Percentiles rank a stretch among this genome's conserved stretches.
Conservation (phyloP, 495 filamentous ascomycete genomes). For the Lophium mytilinum region DNA sequence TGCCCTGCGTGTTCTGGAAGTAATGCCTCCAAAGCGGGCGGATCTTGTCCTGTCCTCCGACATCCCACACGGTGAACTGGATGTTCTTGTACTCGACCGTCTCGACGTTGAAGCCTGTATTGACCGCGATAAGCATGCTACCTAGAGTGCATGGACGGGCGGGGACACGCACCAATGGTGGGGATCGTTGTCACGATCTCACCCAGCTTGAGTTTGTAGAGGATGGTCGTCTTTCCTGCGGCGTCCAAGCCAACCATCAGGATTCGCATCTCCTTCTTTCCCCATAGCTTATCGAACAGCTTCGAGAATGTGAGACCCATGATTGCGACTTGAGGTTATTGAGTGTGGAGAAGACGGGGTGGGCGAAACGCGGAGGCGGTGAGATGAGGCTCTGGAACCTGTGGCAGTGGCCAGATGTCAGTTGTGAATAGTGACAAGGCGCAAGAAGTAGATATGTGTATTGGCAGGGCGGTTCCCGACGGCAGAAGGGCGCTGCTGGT, state of each 20-base stretch:
- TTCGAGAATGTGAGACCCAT: slow-evolving; percentile 95
- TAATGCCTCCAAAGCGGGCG: slow-evolving; percentile 99
- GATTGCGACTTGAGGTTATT: slow-evolving; percentile 41
- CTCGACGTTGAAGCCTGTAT: slow-evolving; percentile 96
- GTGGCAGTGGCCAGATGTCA: slow-evolving; percentile 6
- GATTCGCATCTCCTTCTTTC: slow-evolving; percentile 99
- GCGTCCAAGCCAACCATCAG: slow-evolving; percentile 99
- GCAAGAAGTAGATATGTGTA: not conserved
- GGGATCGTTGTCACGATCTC: slow-evolving; percentile 99
- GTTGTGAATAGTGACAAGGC: not conserved
- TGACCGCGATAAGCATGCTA: slow-evolving; percentile 5
- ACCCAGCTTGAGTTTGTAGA: slow-evolving; percentile 99
- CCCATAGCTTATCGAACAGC: slow-evolving; percentile 90
- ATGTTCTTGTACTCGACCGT: slow-evolving; percentile 99
- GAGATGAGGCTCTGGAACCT: slow-evolving; percentile 24
- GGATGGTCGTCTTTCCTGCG: slow-evolving; percentile 99
- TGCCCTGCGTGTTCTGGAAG: slow-evolving; percentile 99
- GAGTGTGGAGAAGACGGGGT: slow-evolving; percentile 3
- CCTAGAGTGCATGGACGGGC: not conserved
- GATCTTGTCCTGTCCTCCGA: slow-evolving; percentile 99
- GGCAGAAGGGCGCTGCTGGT: not conserved
- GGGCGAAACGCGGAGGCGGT: slow-evolving; percentile 18
- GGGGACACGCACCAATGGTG: slow-evolving; percentile 79
- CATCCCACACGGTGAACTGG: slow-evolving; percentile 99
- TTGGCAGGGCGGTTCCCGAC: not conserved